Conservation (phyloP, 2,329 filamentous ascomycete species). For the Trichoderma koningii region DNA sequence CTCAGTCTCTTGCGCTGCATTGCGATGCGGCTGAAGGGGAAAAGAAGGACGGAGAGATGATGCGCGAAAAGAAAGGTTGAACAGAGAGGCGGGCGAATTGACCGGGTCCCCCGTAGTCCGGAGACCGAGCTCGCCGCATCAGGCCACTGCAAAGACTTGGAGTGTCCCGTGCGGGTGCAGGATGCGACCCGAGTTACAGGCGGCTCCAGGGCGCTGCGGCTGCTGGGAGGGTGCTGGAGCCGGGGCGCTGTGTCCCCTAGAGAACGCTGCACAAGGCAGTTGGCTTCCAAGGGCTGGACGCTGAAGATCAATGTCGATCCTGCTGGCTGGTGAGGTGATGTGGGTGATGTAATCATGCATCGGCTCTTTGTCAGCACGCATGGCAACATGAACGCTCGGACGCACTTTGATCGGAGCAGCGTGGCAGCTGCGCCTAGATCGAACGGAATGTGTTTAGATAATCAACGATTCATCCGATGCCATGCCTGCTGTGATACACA, state of each 20-base stretch:
- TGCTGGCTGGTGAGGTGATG: too few relatives aligned
- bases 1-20: slow-evolving; percentile 2
- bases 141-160: slow-evolving; percentile 8
- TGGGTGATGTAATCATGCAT: slow-evolving; percentile 17
- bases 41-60: background rate
- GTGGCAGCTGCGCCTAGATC: background rate
- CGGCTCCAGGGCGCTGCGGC: background rate
- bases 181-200: too few relatives aligned
- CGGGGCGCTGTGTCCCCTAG: background rate
- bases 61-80: slow-evolving; percentile 9
- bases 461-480: background rate
- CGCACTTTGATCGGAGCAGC: background rate
- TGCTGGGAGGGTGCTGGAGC: background rate
- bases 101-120: slow-evolving; percentile 21
- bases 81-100: slow-evolving; percentile 3
- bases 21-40: background rate
- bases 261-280: background rate
- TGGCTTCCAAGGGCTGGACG: background rate
- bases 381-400: background rate
- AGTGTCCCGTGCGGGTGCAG: background rate
- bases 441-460: slow-evolving; percentile 10
- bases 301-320: background rate
- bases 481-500: background rate
- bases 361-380: slow-evolving; percentile 14
- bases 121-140: slow-evolving; percentile 26